Conservation (phyloP, 257 asterid genomes). For the Solanum megistacrolobum region DNA sequence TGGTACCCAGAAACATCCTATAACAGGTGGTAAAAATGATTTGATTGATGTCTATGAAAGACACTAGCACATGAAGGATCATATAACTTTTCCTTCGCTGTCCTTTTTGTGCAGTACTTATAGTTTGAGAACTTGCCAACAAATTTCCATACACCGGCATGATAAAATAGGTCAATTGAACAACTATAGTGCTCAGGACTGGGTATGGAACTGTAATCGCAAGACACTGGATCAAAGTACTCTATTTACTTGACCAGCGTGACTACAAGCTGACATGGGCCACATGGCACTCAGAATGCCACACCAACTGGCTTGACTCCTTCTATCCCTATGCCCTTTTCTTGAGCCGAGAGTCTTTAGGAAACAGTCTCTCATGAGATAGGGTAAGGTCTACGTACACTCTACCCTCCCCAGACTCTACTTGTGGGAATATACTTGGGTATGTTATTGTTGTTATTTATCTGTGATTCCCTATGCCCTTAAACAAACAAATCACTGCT, state of each 20-base stretch:
- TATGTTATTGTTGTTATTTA: not conserved
- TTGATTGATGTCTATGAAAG: not conserved
- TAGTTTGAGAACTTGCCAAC: constrained; percentile 19
- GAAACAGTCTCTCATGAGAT: no score
- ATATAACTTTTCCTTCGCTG: not conserved
- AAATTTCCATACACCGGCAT: constrained; percentile 56
- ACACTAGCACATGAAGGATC: not conserved
- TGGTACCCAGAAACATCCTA: not conserved
- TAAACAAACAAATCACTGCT: constrained; percentile 19
- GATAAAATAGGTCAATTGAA: constrained; percentile 20
- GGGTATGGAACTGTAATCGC: not conserved
- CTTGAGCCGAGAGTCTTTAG: not conserved
- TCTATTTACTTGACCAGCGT: not conserved
- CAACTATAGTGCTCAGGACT: not conserved
- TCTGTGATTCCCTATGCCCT: not conserved
- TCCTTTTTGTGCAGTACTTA: not conserved
- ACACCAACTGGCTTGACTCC: constrained; percentile 32
- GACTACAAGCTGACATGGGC: constrained; percentile 25
- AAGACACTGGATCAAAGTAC: not conserved
- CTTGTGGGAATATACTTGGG: not conserved
- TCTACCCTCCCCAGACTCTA: not conserved
- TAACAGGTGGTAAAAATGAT: not conserved
- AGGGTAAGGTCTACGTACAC: not conserved
- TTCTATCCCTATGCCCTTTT: not conserved
- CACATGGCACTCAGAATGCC: constrained; percentile 45